Conservation (phyloP, 352 stramenopile species). For the Phytophthora cactorum region DNA sequence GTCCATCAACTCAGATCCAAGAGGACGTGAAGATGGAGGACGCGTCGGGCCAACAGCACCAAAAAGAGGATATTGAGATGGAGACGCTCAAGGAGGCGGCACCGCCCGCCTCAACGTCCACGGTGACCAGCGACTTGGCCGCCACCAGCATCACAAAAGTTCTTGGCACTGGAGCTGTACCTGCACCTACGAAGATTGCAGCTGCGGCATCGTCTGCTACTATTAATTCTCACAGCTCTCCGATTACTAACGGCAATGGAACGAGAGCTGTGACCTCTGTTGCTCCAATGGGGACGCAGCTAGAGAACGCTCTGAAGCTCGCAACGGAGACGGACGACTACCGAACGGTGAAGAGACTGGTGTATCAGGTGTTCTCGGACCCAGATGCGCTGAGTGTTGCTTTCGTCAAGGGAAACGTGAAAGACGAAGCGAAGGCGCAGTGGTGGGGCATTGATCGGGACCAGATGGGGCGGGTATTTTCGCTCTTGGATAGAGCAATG, state of each 20-base stretch:
- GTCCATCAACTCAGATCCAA: constrained; percentile 8
- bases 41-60: constrained; percentile 21
- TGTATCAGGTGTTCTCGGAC: constrained; percentile 80
- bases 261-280: background rate
- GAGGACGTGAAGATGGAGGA: constrained; percentile 64
- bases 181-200: background rate
- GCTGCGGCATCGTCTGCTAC: background rate
- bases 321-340: constrained; percentile 55
- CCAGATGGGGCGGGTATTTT: constrained; percentile 52
- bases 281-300: constrained; percentile 42
- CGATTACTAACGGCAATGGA: background rate
- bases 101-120: constrained; percentile 11
- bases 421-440: constrained; percentile 25
- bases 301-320: constrained; percentile 49
- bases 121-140: constrained; percentile 20
- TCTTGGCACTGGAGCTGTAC: background rate
- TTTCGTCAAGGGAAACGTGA: constrained; percentile 37
- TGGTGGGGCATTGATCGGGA: constrained; percentile 66
- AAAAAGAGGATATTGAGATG: constrained; percentile 33
- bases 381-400: constrained; percentile 55
- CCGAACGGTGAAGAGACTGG: constrained; percentile 58
- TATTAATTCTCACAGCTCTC: background rate
- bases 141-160: constrained; percentile 18
- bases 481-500: constrained; percentile 49
- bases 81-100: constrained; percentile 33